Percentiles rank a stretch among this genome's conserved stretches.
These are phyloP conservation scores for Hansenula lynferdii DNA, from an alignment of 1,139 yeast species.

Conservation along the genomic window DNA sequence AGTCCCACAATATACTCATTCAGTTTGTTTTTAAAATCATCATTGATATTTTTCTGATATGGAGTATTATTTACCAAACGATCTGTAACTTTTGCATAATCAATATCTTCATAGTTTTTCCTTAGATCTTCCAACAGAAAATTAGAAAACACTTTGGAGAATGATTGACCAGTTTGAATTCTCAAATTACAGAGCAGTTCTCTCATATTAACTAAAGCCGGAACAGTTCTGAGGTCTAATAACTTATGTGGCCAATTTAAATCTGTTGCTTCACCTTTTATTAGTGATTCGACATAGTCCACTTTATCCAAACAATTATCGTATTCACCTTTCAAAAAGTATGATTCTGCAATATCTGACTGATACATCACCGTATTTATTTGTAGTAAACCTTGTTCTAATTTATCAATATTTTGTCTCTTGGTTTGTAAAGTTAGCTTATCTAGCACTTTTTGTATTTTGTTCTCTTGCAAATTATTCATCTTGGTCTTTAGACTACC, in stretches of 20 bases:
- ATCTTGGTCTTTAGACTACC: slow-evolving; percentile 40
- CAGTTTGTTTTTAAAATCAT: slow-evolving; percentile 35
- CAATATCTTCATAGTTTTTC: slow-evolving; percentile 45
- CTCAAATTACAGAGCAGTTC: slow-evolving; percentile 46
- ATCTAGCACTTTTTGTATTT: slow-evolving; percentile 48
- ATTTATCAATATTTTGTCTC: slow-evolving; percentile 52
- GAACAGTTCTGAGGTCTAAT: slow-evolving; percentile 47
- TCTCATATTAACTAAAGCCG: slow-evolving; percentile 54
- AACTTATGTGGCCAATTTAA: slow-evolving; percentile 44
- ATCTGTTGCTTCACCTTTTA: slow-evolving; percentile 43
- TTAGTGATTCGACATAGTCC: slow-evolving; percentile 49
- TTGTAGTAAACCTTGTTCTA: slow-evolving; percentile 67
- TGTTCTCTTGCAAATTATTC: slow-evolving; percentile 39
- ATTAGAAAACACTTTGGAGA: slow-evolving; percentile 51
- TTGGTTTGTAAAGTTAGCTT: slow-evolving; percentile 50
- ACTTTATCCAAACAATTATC: slow-evolving; percentile 48
- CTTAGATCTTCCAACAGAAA: slow-evolving; percentile 57
- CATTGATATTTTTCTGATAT: slow-evolving; percentile 20
- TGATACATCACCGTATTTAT: slow-evolving; percentile 44
- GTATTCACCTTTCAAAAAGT: slow-evolving; percentile 39
- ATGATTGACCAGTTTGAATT: slow-evolving; percentile 62
- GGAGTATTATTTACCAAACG: slow-evolving; percentile 32
- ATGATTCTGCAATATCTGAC: slow-evolving; percentile 47
- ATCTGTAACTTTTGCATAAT: slow-evolving; percentile 44
- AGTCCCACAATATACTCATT: slow-evolving; percentile 48